A percentile compares a stretch with the other conserved stretches of the same genome.
These are phyloP conservation scores for Physcia stellaris DNA, from an alignment of 495 filamentous ascomycete genomes.

Conservation along the genomic window DNA sequence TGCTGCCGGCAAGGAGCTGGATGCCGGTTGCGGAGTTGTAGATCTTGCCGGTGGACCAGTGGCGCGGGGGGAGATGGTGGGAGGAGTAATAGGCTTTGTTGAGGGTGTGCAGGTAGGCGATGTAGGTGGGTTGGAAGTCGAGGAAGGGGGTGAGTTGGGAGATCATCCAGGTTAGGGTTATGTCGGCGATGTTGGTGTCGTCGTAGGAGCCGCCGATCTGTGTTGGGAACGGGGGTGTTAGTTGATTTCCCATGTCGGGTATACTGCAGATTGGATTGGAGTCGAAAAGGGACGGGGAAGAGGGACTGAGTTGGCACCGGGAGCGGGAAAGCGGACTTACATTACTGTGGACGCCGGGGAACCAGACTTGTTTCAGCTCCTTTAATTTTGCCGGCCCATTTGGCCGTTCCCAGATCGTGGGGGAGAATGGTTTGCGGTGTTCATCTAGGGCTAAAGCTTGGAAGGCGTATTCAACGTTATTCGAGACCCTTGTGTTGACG, in stretches of 20 bases:
- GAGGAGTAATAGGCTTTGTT: conserved; percentile 1
- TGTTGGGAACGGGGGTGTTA: too few relatives aligned
- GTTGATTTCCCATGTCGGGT: too few relatives aligned
- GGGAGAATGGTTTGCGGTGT: conserved; percentile 33
- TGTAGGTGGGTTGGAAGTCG: conserved; percentile 9
- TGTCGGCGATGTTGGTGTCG: conserved; percentile 22
- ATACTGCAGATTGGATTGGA: too few relatives aligned
- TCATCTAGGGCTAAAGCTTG: conserved; percentile 48
- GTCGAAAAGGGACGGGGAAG: too few relatives aligned
- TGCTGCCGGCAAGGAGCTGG: conserved; percentile 3
- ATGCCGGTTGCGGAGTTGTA: conserved; percentile 5
- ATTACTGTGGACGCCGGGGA: conserved; percentile 37
- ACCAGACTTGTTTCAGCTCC: conserved; percentile 34
- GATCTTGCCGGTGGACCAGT: conserved; percentile 5
- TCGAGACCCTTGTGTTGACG: conserved; percentile 14
- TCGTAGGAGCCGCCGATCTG: conserved; percentile 26
- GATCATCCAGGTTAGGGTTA: conserved; percentile 32
- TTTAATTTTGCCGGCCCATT: conserved; percentile 10
- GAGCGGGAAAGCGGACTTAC: conserved; percentile 7
- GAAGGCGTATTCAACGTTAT: conserved; percentile 41
- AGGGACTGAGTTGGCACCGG: too few relatives aligned
- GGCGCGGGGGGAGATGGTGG: not conserved
- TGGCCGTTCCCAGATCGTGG: conserved; percentile 37
- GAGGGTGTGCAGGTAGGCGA: conserved; percentile 1
- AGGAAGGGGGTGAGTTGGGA: conserved; percentile 15